Conservation (phyloP, 2,329 filamentous ascomycete genomes). For the Colletotrichum eremochloae region DNA sequence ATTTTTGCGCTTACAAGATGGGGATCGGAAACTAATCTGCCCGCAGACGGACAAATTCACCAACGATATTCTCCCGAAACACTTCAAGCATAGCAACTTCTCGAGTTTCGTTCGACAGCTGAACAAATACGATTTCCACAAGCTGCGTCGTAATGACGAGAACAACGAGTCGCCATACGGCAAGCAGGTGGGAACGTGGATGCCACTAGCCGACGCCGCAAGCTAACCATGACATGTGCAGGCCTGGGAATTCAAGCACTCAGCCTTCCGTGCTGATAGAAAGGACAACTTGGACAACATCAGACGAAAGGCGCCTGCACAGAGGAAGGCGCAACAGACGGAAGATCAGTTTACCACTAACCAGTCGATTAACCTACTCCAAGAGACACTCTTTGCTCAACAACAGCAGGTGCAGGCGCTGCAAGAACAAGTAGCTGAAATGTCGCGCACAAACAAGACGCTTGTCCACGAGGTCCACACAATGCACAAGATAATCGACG, state of each 20-base stretch:
- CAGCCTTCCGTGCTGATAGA: constrained; percentile 94
- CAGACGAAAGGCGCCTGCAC: constrained; percentile 91
- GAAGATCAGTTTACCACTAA: constrained; percentile 83
- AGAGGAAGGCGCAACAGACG: constrained; percentile 76
- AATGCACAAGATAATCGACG: constrained; percentile 71
- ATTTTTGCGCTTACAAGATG: neutral
- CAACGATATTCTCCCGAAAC: constrained; percentile 94
- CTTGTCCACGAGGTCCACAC: constrained; percentile 73
- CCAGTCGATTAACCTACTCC: constrained; percentile 90
- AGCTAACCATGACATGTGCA: constrained; percentile 50
- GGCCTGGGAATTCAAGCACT: constrained; percentile 98
- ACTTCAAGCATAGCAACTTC: constrained; percentile 99
- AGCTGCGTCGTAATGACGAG: constrained; percentile 93
- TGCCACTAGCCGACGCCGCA: neutral
- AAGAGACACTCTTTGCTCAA: constrained; percentile 88
- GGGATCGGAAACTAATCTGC: neutral
- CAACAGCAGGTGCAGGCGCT: constrained; percentile 92
- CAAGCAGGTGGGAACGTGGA: constrained; percentile 70
- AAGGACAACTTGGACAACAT: constrained; percentile 98
- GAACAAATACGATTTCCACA: constrained; percentile 99
- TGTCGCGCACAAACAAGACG: constrained; percentile 73
- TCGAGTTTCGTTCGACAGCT: constrained; percentile 95
- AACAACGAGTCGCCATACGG: constrained; percentile 86
- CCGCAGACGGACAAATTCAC: constrained; percentile 96
- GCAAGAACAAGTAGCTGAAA: constrained; percentile 86